A percentile compares a stretch with the other conserved stretches of the same genome.
Evolutionary conservation across 1,284 basidiomycete species (phyloP).

Genomic region (Phlebopus sp.): DNA sequence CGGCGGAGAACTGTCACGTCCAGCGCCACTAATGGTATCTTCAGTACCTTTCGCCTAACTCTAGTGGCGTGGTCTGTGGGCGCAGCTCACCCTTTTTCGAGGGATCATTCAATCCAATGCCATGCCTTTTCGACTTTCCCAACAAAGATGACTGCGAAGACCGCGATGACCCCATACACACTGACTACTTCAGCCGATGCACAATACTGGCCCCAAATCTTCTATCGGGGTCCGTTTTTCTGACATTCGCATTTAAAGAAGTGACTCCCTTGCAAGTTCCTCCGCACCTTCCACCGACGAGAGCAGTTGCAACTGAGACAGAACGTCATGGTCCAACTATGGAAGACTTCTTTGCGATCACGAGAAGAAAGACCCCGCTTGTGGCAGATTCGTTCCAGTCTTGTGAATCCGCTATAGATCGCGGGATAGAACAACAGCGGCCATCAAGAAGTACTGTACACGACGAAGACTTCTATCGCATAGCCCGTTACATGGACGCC

Average conservation of each 20-base stretch:
- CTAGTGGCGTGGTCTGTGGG: conserved; percentile 25
- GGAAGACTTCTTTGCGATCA: conserved; percentile 43
- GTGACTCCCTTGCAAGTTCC: conserved; percentile 41
- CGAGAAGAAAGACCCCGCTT: conserved; percentile 38
- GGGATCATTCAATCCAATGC: conserved; percentile 22
- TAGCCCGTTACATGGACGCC: conserved; percentile 24
- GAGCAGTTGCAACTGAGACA: conserved; percentile 39
- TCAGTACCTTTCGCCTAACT: conserved; percentile 24
- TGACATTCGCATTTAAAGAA: conserved; percentile 51
- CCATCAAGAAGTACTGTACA: conserved; percentile 35
- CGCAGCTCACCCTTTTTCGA: conserved; percentile 20
- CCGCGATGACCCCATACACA: conserved; percentile 11
- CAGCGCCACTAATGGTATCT: conserved; percentile 17
- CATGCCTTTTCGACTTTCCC: conserved; percentile 10
- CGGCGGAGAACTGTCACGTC: conserved; percentile 10
- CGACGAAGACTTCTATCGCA: conserved; percentile 42
- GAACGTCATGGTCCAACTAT: conserved; percentile 48
- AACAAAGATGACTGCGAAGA: conserved; percentile 11
- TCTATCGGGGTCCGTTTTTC: conserved; percentile 43
- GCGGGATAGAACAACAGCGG: conserved; percentile 33
- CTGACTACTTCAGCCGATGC: conserved; percentile 24
- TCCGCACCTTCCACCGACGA: conserved; percentile 47
- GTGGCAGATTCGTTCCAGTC: conserved; percentile 39
- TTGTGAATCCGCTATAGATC: conserved; percentile 34
- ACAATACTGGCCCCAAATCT: conserved; percentile 35